phyloP scores from a whole-genome alignment of 2,329 filamentous ascomycete genomes.

The Apiospora rasikravindrae region DNA sequence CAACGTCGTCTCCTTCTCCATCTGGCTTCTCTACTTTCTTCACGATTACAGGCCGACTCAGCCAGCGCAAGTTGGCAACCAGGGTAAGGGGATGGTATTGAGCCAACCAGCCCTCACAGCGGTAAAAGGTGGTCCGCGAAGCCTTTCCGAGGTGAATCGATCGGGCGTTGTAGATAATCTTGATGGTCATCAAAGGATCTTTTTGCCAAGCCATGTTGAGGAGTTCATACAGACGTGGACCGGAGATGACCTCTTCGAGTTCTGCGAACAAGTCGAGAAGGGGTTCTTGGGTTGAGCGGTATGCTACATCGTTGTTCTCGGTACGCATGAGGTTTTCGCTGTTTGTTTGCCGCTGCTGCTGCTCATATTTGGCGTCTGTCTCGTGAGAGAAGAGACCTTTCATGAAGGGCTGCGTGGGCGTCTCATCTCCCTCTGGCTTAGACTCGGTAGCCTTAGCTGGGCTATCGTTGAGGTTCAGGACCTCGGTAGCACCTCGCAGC shows the following conservation, averaged over 20 bases:
- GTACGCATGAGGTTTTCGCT: constrained; percentile 50
- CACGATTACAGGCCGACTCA: constrained; percentile 59
- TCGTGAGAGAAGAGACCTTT: constrained; percentile 1
- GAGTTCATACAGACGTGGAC: constrained; percentile 43
- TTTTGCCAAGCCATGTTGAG: constrained; percentile 55
- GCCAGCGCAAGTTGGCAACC: constrained; percentile 58
- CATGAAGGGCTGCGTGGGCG: constrained; percentile 1
- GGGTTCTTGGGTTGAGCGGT: constrained; percentile 48
- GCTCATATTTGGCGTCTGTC: not conserved
- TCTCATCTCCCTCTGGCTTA: not conserved
- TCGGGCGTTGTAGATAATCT: constrained; percentile 64
- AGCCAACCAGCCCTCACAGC: constrained; percentile 60
- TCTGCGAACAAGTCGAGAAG: constrained; percentile 62
- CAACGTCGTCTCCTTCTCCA: constrained; percentile 36
- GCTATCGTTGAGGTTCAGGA: not conserved
- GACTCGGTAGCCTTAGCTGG: not conserved
- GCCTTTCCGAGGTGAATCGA: constrained; percentile 67
- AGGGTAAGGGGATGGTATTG: constrained; percentile 60
- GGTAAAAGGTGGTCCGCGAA: constrained; percentile 54
- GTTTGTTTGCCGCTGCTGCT: not conserved
- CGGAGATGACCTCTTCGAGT: constrained; percentile 48
- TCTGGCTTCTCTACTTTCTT: constrained; percentile 49
- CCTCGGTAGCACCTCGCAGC: not conserved
- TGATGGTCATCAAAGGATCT: constrained; percentile 56
- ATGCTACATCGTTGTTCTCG: constrained; percentile 55